phyloP scores from a whole-genome alignment of 1,139 yeast genomes.

The Kurtzmaniella natalensis region DNA sequence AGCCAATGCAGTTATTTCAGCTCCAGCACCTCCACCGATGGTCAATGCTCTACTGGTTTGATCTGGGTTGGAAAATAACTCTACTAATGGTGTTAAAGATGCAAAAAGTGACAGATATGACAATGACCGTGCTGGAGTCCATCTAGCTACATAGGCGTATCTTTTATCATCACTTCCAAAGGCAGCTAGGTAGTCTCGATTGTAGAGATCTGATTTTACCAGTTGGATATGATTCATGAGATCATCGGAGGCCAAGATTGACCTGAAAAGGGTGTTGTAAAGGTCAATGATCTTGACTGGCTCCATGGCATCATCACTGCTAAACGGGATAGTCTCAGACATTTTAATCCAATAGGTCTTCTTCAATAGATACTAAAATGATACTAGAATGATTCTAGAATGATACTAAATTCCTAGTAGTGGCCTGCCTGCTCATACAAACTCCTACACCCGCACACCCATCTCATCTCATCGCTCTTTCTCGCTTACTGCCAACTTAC shows the following conservation, averaged over 20 bases:
- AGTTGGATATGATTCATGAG: constrained; percentile 50
- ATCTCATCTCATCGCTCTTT: too few relatives aligned
- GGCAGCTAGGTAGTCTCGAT: constrained; percentile 67
- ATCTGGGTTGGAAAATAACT: constrained; percentile 30
- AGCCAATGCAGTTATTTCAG: constrained; percentile 70
- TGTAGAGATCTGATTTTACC: constrained; percentile 66
- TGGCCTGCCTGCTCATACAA: too few relatives aligned
- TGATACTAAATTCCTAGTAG: too few relatives aligned
- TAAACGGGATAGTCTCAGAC: constrained; percentile 23
- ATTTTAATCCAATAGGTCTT: too few relatives aligned
- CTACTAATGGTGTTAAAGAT: constrained; percentile 39
- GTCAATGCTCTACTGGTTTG: constrained; percentile 43
- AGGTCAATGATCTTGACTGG: constrained; percentile 43
- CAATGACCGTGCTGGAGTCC: constrained; percentile 82
- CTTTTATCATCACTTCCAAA: constrained; percentile 62
- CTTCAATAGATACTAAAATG: too few relatives aligned
- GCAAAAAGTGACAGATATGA: constrained; percentile 67
- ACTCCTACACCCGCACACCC: too few relatives aligned
- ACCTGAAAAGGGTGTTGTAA: constrained; percentile 43
- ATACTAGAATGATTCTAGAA: too few relatives aligned
- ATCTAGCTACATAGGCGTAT: constrained; percentile 73
- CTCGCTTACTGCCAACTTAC: too few relatives aligned
- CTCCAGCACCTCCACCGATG: constrained; percentile 89
- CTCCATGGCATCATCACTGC: constrained; percentile 24
- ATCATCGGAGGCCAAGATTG: constrained; percentile 42